Evolutionary conservation across 306 rosid species (phyloP).

Genomic region (Prunus padus): DNA sequence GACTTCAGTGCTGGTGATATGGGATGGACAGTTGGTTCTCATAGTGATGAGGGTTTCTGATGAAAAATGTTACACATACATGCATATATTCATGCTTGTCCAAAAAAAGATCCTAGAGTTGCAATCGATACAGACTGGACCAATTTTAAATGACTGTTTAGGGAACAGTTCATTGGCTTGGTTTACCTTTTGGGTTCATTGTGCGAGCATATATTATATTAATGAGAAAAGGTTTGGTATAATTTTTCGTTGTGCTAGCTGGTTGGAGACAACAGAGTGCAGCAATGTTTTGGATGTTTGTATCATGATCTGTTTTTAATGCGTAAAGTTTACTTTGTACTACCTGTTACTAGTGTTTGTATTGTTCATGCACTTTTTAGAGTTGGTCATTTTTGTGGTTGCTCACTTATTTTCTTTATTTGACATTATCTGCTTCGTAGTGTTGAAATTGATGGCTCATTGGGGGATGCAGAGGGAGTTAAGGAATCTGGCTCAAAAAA

Average conservation of each 20-base stretch:
- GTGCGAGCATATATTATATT: neutral
- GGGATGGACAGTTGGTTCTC: neutral
- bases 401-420: slow-evolving; percentile 23
- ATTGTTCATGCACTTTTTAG: neutral
- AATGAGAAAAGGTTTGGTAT: neutral
- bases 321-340: neutral
- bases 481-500: slow-evolving; percentile 75
- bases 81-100: neutral
- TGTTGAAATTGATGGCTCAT: slow-evolving; percentile 68
- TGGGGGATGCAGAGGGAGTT: slow-evolving; percentile 64
- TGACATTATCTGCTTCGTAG: slow-evolving; percentile 37
- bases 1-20: neutral
- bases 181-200: neutral
- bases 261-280: neutral
- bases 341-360: neutral
- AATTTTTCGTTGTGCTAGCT: neutral
- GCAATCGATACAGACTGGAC: neutral
- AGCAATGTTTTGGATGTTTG: neutral
- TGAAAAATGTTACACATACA: neutral
- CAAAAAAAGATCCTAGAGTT: neutral
- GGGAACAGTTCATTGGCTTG: neutral
- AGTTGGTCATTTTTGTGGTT: slow-evolving; percentile 2
- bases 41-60: neutral
- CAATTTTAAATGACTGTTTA: neutral
- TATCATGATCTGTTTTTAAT: neutral